Conservation (phyloP, 2,329 filamentous ascomycete species). For the Pseudocercospora pini-densiflorae region DNA sequence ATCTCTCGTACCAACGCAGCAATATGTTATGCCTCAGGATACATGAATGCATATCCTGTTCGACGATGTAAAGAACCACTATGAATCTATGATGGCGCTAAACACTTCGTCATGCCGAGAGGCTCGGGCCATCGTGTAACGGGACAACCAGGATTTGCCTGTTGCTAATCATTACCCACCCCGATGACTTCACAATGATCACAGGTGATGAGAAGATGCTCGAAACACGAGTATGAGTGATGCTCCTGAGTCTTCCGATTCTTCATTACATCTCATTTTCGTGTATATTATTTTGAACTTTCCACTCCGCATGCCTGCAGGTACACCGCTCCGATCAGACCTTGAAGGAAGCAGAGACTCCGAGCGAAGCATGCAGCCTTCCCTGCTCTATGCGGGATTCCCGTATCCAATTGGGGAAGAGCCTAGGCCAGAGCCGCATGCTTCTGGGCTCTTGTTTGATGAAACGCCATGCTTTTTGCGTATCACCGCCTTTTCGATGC, state of each 20-base stretch:
- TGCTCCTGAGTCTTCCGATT: not conserved
- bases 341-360: not conserved
- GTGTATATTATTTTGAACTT: not conserved
- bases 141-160: not conserved
- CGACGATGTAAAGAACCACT: not conserved
- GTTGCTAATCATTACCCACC: not conserved
- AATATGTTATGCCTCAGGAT: too few relatives aligned
- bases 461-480: constrained; percentile 1
- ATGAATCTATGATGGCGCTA: not conserved
- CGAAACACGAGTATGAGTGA: not conserved
- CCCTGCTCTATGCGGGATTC: not conserved
- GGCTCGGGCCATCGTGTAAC: constrained; percentile 4
- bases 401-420: constrained; percentile 10
- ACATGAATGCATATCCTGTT: not conserved
- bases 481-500: constrained; percentile 14
- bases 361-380: not conserved
- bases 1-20: too few relatives aligned
- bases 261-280: not conserved
- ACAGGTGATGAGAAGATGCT: not conserved
- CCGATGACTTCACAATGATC: not conserved
- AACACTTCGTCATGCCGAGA: not conserved
- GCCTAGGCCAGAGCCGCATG: constrained; percentile 18
- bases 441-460: constrained; percentile 8
- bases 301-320: not conserved
- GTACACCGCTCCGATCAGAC: constrained; percentile 13